Conservation (phyloP, 2,329 filamentous ascomycete species). For the Macrophomina phaseolina region DNA sequence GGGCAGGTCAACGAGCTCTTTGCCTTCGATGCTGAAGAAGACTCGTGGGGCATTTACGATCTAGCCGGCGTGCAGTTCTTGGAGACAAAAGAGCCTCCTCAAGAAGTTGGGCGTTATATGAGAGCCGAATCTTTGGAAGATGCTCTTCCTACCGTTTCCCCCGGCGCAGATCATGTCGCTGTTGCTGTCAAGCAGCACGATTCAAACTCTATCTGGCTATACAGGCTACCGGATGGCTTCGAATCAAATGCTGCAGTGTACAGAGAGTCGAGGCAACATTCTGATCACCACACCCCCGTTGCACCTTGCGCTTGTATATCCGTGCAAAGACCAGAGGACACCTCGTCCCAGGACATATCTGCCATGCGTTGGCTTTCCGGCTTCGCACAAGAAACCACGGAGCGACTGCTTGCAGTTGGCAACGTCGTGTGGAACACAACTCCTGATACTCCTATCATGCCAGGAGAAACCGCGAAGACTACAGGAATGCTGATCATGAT, state of each 20-base stretch:
- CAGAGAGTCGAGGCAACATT: conserved; percentile 34
- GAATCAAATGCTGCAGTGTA: conserved; percentile 37
- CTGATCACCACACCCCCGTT: conserved; percentile 39
- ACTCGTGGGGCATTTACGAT: conserved; percentile 49
- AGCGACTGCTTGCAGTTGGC: conserved; percentile 46
- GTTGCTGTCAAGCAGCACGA: conserved; percentile 46
- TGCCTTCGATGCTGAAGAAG: conserved; percentile 48
- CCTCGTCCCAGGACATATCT: conserved; percentile 44
- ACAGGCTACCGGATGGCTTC: conserved; percentile 40
- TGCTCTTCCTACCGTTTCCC: conserved; percentile 48
- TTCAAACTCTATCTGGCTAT: conserved; percentile 47
- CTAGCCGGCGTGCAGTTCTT: conserved; percentile 46
- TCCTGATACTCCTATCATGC: conserved; percentile 22
- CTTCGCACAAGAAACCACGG: conserved; percentile 33
- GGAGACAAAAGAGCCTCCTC: conserved; percentile 45
- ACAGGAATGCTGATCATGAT: conserved; percentile 46
- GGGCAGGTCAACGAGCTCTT: conserved; percentile 48
- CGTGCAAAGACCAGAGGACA: conserved; percentile 39
- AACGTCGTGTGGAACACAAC: conserved; percentile 30
- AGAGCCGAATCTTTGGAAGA: conserved; percentile 48
- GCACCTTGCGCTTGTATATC: conserved; percentile 46
- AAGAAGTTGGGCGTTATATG: conserved; percentile 45
- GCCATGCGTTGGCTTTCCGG: conserved; percentile 44
- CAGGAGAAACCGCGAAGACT: conserved; percentile 29
- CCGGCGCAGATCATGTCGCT: conserved; percentile 45